These are phyloP conservation scores for Arctium lappa DNA, from an alignment of 129 eudicot genomes.

Conservation along the genomic window DNA sequence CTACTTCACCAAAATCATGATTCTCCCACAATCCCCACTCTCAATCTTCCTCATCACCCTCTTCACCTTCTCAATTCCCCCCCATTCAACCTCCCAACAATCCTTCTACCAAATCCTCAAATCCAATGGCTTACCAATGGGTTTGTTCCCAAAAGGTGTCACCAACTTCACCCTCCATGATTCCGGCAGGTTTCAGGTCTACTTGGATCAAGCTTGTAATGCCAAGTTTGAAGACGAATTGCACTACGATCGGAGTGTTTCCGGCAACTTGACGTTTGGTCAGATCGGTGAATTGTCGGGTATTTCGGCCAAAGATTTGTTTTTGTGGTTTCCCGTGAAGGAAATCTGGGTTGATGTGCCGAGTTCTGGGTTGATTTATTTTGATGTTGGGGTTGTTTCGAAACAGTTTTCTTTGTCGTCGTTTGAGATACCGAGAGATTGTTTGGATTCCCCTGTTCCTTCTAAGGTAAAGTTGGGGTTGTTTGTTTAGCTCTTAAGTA, in stretches of 20 bases:
- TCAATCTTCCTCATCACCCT: constrained; percentile 21
- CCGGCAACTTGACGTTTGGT: constrained; percentile 58
- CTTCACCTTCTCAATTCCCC: constrained; percentile 18
- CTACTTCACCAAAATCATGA: constrained; percentile 14
- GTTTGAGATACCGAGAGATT: constrained; percentile 72
- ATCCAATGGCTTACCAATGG: constrained; percentile 62
- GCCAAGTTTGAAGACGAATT: constrained; percentile 81
- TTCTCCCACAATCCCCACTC: constrained; percentile 2
- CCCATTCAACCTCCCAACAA: constrained; percentile 4
- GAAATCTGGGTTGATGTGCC: constrained; percentile 81
- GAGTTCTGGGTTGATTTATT: constrained; percentile 79
- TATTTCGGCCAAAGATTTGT: constrained; percentile 80
- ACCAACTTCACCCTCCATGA: constrained; percentile 47
- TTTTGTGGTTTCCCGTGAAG: constrained; percentile 76
- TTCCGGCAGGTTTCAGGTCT: constrained; percentile 58
- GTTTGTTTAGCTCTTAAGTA: no score
- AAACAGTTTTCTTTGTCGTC: constrained; percentile 78
- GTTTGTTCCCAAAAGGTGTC: constrained; percentile 84
- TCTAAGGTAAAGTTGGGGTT: constrained; percentile 33
- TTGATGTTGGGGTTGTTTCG: constrained; percentile 83
- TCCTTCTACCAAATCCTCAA: constrained; percentile 62
- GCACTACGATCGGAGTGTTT: constrained; percentile 67
- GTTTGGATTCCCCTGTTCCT: constrained; percentile 53
- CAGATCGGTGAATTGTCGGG: constrained; percentile 68
- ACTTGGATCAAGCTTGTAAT: constrained; percentile 70